These are phyloP conservation scores for Coemansia sp. DNA, from an alignment of 192 early-diverging fungal genomes.

Conservation along the genomic window DNA sequence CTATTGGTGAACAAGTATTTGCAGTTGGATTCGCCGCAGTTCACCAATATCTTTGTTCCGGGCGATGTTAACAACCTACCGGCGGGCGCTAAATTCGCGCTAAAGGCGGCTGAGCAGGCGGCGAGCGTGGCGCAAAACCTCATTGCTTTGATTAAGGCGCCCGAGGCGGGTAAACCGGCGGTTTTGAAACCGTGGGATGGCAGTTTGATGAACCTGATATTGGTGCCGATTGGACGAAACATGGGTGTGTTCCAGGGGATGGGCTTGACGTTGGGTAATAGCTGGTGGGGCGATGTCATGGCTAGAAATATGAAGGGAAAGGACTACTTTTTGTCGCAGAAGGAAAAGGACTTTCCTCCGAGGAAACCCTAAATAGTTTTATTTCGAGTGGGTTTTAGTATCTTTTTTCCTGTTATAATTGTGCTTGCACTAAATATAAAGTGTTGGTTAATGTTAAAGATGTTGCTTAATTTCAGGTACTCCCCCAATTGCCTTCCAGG, in stretches of 20 bases:
- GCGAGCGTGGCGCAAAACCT: conserved; percentile 30
- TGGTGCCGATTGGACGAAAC: conserved; percentile 40
- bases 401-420: not conserved
- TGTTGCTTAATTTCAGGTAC: no score
- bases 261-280: conserved; percentile 40
- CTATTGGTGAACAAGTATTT: conserved; percentile 54
- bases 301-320: conserved; percentile 31
- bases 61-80: conserved; percentile 56
- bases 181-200: conserved; percentile 23
- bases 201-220: conserved; percentile 19
- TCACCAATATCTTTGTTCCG: conserved; percentile 53
- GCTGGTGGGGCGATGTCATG: conserved; percentile 29
- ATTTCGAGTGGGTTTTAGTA: not conserved
- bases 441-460: not conserved
- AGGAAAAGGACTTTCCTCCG: conserved; percentile 8
- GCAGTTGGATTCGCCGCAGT: conserved; percentile 33
- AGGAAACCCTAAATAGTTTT: not conserved
- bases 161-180: not conserved
- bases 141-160: conserved; percentile 16
- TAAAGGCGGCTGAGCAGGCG: conserved; percentile 26
- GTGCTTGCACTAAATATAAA: not conserved
- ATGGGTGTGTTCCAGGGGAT: conserved; percentile 39
- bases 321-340: conserved; percentile 31
- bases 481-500: no score
- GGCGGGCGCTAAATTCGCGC: conserved; percentile 24